phyloP scores from a whole-genome alignment of 139 green algal species.

The Spirogloea muscicola region DNA sequence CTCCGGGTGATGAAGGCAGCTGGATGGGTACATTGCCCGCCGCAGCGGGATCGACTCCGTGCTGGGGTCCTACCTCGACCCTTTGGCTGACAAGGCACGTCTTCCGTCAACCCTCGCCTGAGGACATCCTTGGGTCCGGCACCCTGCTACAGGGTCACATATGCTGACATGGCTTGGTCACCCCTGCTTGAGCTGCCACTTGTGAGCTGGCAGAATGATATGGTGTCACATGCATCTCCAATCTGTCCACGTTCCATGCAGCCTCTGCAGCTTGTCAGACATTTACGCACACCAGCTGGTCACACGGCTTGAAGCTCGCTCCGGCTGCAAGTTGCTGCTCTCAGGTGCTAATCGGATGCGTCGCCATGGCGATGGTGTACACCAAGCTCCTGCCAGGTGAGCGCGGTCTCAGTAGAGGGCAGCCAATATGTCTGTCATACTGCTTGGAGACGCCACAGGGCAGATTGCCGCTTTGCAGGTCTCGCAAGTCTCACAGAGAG shows the following conservation, averaged over 20 bases:
- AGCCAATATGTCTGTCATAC: neutral
- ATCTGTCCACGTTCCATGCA: neutral
- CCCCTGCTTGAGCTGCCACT: neutral
- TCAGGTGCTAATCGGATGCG: no score
- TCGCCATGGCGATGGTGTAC: no score
- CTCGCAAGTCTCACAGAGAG: no score
- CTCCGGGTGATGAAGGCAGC: conserved; percentile 14
- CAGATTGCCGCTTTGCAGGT: neutral
- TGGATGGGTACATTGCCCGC: conserved; percentile 45
- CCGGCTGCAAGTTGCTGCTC: neutral
- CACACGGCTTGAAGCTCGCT: neutral
- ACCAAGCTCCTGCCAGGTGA: no score
- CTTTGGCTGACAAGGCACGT: conserved; percentile 45
- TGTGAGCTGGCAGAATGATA: neutral
- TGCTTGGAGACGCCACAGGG: neutral
- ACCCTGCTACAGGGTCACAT: neutral
- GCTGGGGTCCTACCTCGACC: conserved; percentile 49
- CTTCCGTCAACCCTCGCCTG: neutral
- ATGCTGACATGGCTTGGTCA: neutral
- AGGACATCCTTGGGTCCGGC: neutral
- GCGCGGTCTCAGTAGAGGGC: neutral
- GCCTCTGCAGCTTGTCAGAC: neutral
- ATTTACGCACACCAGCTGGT: neutral
- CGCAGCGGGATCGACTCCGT: conserved; percentile 12
- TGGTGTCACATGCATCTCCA: neutral